Conservation (phyloP, 306 rosid genomes). For the Fagus sylvatica region DNA sequence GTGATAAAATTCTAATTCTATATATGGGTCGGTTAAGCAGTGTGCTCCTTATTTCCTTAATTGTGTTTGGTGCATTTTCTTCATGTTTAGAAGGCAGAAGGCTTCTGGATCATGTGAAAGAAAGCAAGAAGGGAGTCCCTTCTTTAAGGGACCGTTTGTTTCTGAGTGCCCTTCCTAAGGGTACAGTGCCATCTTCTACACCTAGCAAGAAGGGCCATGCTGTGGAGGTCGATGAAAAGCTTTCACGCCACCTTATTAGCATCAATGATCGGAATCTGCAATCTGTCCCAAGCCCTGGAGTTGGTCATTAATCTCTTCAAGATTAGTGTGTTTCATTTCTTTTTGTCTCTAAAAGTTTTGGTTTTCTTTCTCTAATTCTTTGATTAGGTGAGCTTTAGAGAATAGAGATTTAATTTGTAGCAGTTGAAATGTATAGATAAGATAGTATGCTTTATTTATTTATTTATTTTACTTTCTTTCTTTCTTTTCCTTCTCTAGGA, state of each 20-base stretch:
- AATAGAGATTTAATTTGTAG: background rate
- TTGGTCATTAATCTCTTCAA: conserved; percentile 49
- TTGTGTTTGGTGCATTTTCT: conserved; percentile 35
- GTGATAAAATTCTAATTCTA: too few species aligned
- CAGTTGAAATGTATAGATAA: conserved; percentile 32
- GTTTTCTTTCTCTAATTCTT: background rate
- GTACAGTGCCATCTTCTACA: conserved; percentile 61
- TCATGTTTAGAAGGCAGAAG: conserved; percentile 51
- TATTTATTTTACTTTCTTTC: background rate
- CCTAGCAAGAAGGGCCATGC: conserved; percentile 81
- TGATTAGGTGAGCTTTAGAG: conserved; percentile 14
- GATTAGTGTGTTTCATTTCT: background rate
- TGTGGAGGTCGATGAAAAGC: conserved; percentile 52
- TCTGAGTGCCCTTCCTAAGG: conserved; percentile 71
- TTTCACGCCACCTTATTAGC: conserved; percentile 59
- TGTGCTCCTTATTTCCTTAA: conserved; percentile 32
- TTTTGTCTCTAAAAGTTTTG: conserved; percentile 31
- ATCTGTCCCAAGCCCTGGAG: conserved; percentile 92
- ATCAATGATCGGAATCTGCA: conserved; percentile 36
- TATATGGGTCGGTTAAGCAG: conserved; percentile 52
- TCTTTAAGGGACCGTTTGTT: conserved; percentile 37
- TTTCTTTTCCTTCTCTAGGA: conserved; percentile 20
- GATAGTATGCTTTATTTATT: conserved; percentile 2
- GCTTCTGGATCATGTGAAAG: conserved; percentile 26
- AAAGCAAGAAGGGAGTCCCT: conserved; percentile 2